Evolutionary conservation across 2,329 filamentous ascomycete species (phyloP).

Genomic region (Trichoderma polysporum): DNA sequence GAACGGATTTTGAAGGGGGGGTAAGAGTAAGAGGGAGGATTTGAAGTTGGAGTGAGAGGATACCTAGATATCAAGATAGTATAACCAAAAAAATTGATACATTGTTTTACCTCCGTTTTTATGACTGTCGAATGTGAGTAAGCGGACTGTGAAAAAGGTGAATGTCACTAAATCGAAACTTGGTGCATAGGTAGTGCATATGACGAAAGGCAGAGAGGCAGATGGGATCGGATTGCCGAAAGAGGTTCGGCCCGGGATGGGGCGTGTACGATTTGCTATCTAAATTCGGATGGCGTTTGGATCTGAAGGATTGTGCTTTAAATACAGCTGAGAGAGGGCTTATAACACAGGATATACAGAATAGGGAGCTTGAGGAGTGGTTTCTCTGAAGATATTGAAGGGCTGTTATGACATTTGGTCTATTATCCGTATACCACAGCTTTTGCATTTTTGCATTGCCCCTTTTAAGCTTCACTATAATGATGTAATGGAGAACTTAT

Average conservation of each 20-base stretch:
- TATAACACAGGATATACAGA: too few species aligned
- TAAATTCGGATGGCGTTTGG: neutral
- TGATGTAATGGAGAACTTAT: neutral
- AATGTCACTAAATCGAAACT: neutral
- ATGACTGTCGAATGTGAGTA: neutral
- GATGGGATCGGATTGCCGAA: conserved; percentile 12
- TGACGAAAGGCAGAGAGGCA: neutral
- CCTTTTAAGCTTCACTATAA: neutral
- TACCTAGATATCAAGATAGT: conserved; percentile 5
- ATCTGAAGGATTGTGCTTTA: too few species aligned
- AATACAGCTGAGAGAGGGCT: too few species aligned
- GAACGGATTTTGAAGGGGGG: neutral
- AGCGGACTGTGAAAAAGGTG: neutral
- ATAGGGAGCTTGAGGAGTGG: too few species aligned
- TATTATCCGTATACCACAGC: too few species aligned
- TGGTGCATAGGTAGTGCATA: neutral
- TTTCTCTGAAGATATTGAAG: too few species aligned
- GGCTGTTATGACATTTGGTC: too few species aligned
- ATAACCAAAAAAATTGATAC: conserved; percentile 15
- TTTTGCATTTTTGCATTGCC: too few species aligned
- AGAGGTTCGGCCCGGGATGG: conserved; percentile 13
- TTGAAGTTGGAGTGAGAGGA: neutral
- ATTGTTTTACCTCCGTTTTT: neutral
- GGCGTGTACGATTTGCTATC: neutral
- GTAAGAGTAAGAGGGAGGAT: conserved; percentile 19